phyloP scores from a whole-genome alignment of 176 grass and related monocot species.

The Triticum aestivum region DNA sequence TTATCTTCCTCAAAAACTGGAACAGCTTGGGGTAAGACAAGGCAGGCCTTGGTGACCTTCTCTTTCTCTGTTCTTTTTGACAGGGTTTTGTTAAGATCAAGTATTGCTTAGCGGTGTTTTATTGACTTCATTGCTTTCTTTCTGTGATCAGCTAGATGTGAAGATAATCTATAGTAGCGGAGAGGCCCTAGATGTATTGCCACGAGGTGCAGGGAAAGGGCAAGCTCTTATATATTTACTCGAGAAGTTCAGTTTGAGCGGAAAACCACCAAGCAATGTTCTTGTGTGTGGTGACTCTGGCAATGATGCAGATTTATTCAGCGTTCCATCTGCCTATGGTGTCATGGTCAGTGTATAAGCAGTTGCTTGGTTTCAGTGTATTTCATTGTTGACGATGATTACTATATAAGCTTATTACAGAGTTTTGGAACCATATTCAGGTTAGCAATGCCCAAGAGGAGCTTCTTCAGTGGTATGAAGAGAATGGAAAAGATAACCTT shows the following conservation, averaged over 20 bases:
- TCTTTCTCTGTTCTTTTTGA: not conserved
- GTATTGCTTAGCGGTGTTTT: not conserved
- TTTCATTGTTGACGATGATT: not conserved
- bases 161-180: conserved; percentile 92
- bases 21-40: conserved; percentile 50
- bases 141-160: conserved; percentile 68
- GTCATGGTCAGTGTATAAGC: conserved; percentile 71
- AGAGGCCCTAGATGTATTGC: conserved; percentile 71
- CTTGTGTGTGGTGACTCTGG: conserved; percentile 95
- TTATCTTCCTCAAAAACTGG: conserved; percentile 55
- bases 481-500: conserved; percentile 56
- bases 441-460: conserved; percentile 91
- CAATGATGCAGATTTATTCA: conserved; percentile 90
- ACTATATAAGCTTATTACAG: conserved; percentile 28
- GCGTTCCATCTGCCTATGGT: conserved; percentile 64
- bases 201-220: conserved; percentile 82
- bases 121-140: not conserved
- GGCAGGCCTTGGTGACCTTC: not conserved
- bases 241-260: conserved; percentile 55
- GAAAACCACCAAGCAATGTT: conserved; percentile 63
- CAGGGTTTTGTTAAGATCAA: not conserved
- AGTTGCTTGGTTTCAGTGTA: conserved; percentile 4
- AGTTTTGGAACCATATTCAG: conserved; percentile 53
- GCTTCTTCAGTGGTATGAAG: conserved; percentile 75
- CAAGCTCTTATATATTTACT: conserved; percentile 87